Base-by-base conservation (phyloP, 257 asterid species). In the Lantana camara region DNA sequence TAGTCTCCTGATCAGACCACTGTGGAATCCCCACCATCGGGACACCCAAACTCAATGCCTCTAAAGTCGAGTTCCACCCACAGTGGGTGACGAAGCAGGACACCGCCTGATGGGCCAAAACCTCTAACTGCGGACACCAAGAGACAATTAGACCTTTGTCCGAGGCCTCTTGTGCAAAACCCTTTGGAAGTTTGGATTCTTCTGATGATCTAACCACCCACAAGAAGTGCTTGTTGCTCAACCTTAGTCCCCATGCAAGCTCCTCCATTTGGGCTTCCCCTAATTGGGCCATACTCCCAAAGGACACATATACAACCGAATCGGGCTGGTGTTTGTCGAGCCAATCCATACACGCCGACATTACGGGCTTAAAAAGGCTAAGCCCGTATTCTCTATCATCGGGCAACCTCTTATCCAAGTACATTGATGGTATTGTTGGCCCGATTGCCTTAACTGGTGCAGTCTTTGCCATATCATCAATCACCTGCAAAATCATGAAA, bases 341-440 rank as follows among this genome's bases (percentile, higher is more conserved):
- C 84, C 84, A 79, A 8, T 72, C 55, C 72, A 53, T 65, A 57
- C 79, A 72, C 6, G 67, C 63, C 0, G 13, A 64, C 6, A 46
- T 48, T 11, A 4, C 38, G 27, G 87, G 77, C 54, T 77, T 60
- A 75, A n/a, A 81, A 35, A 77, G 20, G 57, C 59, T 81, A 1
- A 81, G 73, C 20, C 76, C 80, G 51, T 81, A 78, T 7, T 69
- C 87, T 21, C 3, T 62, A 27, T 81, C 84, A 1, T 72, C 80
- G 3, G 60, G 13, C 5, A 78, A 8, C 7, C 73, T 73, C 77
- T 75, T 81, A 80, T 81, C 87, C 29, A 78, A 48, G 69, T 75
- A 78, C 82, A 78, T 63, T 1, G 87, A 81, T 19, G 82, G 84
- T 47, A 81, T 35, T 1, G 79, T 54, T 3, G 84, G 84, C 53